phyloP scores from a whole-genome alignment of 2,329 filamentous ascomycete genomes.

The Calycina herbarum region DNA sequence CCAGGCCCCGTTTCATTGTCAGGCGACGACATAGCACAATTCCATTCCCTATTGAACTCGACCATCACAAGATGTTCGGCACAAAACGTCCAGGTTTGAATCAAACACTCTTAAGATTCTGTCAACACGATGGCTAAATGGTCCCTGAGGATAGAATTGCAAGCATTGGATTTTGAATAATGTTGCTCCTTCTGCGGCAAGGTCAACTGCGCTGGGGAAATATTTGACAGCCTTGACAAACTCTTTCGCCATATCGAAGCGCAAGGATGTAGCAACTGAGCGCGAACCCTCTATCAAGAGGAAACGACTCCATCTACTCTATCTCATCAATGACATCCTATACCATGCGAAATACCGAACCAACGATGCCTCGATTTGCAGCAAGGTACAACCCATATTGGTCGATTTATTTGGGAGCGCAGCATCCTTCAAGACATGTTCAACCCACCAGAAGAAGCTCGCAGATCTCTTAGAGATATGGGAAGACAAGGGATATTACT shows the following conservation, averaged over 20 bases:
- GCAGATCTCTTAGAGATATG: constrained; percentile 66
- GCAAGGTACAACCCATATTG: constrained; percentile 58
- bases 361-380: constrained; percentile 52
- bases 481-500: constrained; percentile 66
- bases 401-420: constrained; percentile 61
- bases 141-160: constrained; percentile 66
- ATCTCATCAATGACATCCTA: constrained; percentile 76
- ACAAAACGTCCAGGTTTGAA: constrained; percentile 82
- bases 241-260: constrained; percentile 47
- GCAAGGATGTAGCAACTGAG: constrained; percentile 37
- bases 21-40: constrained; percentile 67
- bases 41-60: constrained; percentile 65
- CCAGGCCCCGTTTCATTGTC: constrained; percentile 70
- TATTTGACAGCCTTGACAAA: constrained; percentile 71
- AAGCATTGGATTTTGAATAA: constrained; percentile 81
- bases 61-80: constrained; percentile 71
- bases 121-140: constrained; percentile 40
- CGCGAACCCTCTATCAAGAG: constrained; percentile 60
- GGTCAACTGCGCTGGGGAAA: constrained; percentile 69
- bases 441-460: constrained; percentile 67
- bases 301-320: constrained; percentile 73
- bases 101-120: constrained; percentile 37
- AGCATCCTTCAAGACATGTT: constrained; percentile 57
- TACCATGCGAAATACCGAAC: constrained; percentile 63
- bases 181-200: constrained; percentile 65